phyloP scores from a whole-genome alignment of 2,329 filamentous ascomycete genomes.

The Nemania sp. region DNA sequence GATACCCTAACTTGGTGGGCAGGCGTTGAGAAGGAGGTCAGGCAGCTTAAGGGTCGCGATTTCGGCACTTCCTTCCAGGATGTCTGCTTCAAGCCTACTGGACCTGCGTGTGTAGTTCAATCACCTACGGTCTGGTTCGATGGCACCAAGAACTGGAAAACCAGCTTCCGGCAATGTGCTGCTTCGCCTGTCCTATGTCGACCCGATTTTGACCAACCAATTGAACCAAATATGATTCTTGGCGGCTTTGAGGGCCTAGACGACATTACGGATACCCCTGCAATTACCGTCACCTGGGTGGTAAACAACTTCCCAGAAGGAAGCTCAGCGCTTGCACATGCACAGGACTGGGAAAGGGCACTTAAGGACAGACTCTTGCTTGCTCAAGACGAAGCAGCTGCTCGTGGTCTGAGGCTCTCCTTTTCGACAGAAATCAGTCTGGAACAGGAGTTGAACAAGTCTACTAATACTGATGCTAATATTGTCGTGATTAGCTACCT shows the following conservation, averaged over 20 bases:
- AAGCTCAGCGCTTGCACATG: slow-evolving; percentile 74
- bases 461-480: slow-evolving; percentile 96
- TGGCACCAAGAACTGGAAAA: slow-evolving; percentile 75
- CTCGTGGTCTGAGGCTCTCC: slow-evolving; percentile 85
- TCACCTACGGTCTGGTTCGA: slow-evolving; percentile 92
- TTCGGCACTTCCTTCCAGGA: slow-evolving; percentile 80
- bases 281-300: slow-evolving; percentile 94
- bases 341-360: slow-evolving; percentile 90
- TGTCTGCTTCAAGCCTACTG: slow-evolving; percentile 94
- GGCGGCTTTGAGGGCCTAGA: slow-evolving; percentile 78
- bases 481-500: slow-evolving; percentile 97
- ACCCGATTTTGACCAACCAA: slow-evolving; percentile 87
- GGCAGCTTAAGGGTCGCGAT: slow-evolving; percentile 75
- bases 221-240: slow-evolving; percentile 86
- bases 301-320: slow-evolving; percentile 86
- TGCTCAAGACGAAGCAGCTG: slow-evolving; percentile 82
- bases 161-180: slow-evolving; percentile 78
- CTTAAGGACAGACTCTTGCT: slow-evolving; percentile 79
- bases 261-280: slow-evolving; percentile 77
- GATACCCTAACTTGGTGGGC: slow-evolving; percentile 96
- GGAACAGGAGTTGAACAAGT: slow-evolving; percentile 96
- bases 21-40: slow-evolving; percentile 83
- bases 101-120: slow-evolving; percentile 90
- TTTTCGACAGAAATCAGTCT: slow-evolving; percentile 97
- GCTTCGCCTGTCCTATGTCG: slow-evolving; percentile 85